Conservation (phyloP, 176 grass and related monocot species). For the Hyparrhenia diplandra region DNA sequence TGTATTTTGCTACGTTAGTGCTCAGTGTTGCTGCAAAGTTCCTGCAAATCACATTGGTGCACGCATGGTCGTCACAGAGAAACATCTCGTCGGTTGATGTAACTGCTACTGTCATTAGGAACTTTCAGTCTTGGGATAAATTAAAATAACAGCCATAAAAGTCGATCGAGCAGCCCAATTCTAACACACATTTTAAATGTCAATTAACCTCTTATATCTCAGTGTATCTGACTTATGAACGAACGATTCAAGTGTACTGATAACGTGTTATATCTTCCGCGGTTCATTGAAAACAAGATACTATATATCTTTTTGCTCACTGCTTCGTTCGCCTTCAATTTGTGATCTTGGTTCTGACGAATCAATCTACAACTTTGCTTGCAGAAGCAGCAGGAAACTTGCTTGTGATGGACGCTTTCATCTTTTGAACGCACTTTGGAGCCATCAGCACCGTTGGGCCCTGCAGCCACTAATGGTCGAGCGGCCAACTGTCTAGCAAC, state of each 20-base stretch:
- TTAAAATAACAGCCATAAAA: background rate
- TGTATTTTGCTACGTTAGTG: too few species aligned
- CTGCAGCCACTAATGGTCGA: background rate
- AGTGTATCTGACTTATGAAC: background rate
- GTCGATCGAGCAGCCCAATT: background rate
- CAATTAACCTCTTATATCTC: too few species aligned
- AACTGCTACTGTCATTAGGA: background rate
- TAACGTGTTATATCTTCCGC: background rate
- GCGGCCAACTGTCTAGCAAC: background rate
- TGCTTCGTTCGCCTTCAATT: background rate
- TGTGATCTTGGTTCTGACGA: background rate
- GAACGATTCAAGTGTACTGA: background rate
- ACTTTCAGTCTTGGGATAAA: background rate
- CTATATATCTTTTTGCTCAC: background rate
- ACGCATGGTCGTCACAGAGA: background rate
- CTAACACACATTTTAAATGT: background rate
- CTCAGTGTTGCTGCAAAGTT: too few species aligned
- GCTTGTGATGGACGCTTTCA: background rate
- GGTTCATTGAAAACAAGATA: too few species aligned
- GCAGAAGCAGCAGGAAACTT: background rate
- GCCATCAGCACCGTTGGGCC: background rate
- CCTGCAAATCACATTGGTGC: background rate
- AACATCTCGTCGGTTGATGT: background rate
- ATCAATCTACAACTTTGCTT: background rate
- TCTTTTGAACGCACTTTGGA: conserved; percentile 4